Evolutionary conservation across 495 filamentous ascomycete genomes (phyloP), one percentile per base, ranked within the genome.

Genomic region (Aspergillus mulundensis): DNA sequence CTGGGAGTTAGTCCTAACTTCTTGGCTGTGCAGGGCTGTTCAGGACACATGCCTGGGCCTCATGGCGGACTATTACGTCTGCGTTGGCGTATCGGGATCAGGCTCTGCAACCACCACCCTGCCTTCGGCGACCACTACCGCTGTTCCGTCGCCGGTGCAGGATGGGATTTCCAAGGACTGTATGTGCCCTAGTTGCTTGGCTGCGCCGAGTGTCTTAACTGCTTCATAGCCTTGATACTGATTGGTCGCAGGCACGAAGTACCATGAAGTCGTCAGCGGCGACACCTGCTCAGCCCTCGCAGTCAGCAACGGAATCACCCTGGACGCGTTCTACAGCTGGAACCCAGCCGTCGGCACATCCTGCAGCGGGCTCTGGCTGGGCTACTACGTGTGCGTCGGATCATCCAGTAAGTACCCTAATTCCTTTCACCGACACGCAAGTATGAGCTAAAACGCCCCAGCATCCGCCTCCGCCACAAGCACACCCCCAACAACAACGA

Each of bases 31-130:
- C n/a, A n/a, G n/a, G n/a, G n/a, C n/a, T n/a, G n/a, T n/a, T n/a
- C n/a, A 8, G 60, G 60, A 10, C 43, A 32, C 4, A 11, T 67
- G 62, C 48, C 38, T 51, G 62, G 19, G 20, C 19, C 10, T 11
- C 44, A 12, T 59, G 47, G 5, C 32, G 1, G 32, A n/a, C 3
- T 57, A 59, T 20, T 69, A 65, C 24, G 46, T 66, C 25, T 66
- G 64, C 38, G 57, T 66, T 5, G 60, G 59, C 15, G 24, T 69
- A 1, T 20, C 18, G 16, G 25, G 40, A 5, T n/a, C 21, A 16
- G 8, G 25, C 15, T 30, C 47, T 1, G 38, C 30, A 10, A n/a
- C 2, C 10, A 43, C 38, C 12, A 32, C 51, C 23, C 19, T 16
- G n/a, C 32, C n/a, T 1, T 38, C 53, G 10, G 44, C 4, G 25